These are phyloP conservation scores for Aspergillus clavatus DNA, from an alignment of 2,329 filamentous ascomycete species.

Conservation along the genomic window DNA sequence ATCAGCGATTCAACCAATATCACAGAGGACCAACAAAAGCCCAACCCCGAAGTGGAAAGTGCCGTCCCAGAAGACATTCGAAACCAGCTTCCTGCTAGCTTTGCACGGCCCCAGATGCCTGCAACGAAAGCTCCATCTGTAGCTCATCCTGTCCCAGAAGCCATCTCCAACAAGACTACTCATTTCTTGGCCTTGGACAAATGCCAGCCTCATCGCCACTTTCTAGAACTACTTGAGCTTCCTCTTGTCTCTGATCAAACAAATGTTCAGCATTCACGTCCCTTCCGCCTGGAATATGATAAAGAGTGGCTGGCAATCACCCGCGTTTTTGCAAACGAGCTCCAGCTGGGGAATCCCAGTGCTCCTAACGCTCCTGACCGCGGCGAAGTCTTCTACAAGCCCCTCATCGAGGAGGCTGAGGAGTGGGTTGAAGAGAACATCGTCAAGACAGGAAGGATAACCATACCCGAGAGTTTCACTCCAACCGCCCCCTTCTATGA, in stretches of 20 bases:
- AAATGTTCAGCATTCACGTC: constrained; percentile 30
- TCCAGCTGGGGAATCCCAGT: constrained; percentile 58
- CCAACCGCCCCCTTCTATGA: constrained; percentile 70
- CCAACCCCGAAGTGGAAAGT: constrained; percentile 5
- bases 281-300: constrained; percentile 71
- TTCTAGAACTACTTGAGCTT: constrained; percentile 72
- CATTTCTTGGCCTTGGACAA: constrained; percentile 90
- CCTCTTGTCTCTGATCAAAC: constrained; percentile 41
- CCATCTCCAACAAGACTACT: constrained; percentile 73
- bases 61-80: constrained; percentile 61
- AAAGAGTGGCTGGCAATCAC: constrained; percentile 94
- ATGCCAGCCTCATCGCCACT: constrained; percentile 72
- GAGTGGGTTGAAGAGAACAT: constrained; percentile 79
- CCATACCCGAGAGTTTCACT: constrained; percentile 72
- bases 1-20: neutral
- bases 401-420: constrained; percentile 64
- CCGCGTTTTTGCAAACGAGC: constrained; percentile 66
- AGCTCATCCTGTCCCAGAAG: constrained; percentile 61
- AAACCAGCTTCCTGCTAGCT: constrained; percentile 71
- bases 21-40: neutral
- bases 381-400: constrained; percentile 64
- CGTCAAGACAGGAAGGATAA: constrained; percentile 56
- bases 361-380: constrained; percentile 54
- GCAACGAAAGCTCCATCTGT: constrained; percentile 36
- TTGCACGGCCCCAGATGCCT: constrained; percentile 46